phyloP scores from a whole-genome alignment of 129 eudicot genomes.

The Glebionis coronaria region DNA sequence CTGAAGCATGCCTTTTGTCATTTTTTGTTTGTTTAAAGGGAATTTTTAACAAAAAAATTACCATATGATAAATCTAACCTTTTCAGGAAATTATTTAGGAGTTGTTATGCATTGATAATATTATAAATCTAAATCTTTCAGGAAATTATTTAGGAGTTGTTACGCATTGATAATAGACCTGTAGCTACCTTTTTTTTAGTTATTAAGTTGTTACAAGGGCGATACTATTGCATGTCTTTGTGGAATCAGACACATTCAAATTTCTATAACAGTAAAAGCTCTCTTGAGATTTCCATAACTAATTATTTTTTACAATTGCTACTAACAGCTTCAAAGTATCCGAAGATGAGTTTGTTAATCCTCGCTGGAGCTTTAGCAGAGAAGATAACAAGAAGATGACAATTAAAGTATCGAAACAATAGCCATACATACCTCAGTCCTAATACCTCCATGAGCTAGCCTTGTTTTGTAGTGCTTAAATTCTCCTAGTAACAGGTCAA shows the following conservation, averaged over 20 bases:
- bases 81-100: neutral
- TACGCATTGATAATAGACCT: neutral
- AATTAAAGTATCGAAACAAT: neutral
- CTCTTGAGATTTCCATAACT: no score
- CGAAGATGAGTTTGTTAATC: neutral
- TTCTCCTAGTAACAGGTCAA: slow-evolving; percentile 92
- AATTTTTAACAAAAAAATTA: neutral
- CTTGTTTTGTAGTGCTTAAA: slow-evolving; percentile 94
- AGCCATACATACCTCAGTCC: slow-evolving; percentile 54
- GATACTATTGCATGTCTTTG: no score
- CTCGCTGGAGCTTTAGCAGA: slow-evolving; percentile 11
- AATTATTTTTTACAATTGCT: no score
- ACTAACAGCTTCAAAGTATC: no score
- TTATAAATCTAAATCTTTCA: no score
- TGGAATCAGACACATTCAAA: no score
- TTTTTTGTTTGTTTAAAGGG: no score
- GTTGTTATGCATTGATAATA: neutral
- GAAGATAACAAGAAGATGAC: slow-evolving; percentile 2
- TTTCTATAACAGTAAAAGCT: no score
- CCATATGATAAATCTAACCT: no score
- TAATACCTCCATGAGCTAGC: slow-evolving; percentile 95
- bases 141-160: neutral
- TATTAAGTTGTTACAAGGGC: no score
- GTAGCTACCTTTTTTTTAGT: no score
- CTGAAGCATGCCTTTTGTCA: no score